Base-by-base conservation (phyloP, 1,284 basidiomycete genomes). In the Cutaneotrichosporon mucoides region DNA sequence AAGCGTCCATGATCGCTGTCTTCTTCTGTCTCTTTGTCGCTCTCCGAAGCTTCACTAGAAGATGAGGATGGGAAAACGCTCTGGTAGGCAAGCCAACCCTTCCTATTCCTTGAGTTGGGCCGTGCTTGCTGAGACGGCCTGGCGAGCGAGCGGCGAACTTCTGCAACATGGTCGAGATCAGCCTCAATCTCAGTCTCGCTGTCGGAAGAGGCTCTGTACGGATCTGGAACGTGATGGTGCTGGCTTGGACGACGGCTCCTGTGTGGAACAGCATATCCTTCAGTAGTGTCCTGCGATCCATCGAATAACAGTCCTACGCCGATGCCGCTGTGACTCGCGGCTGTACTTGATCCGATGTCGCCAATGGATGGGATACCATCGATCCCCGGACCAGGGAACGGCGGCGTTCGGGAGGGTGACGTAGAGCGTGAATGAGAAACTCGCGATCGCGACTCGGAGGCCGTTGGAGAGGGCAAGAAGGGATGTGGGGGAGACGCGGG, bases 11-110 rank as follows among this genome's bases (percentile, higher is more conserved):
- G 52, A 5, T 68, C 72, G 2, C 64, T 66, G 1, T 71, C 71
- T 0, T 47, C 60, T 47, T 73, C 76, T 3, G 72, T 72, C 40
- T 70, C 65, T 63, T 75, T 73, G 11, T 76, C 73, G 51, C 69
- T 71, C 43, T 73, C 70, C 13, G 55, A 58, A 0, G 65, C 65
- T 13, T 70, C 67, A 42, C 66, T 68, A 5, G 68, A 71, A 0
- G 73, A 75, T 1, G 70, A 70, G 6, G 76, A 67, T 0, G 77
- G 78, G 45, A 77, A 78, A 12, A 77, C 67, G 54, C 73, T 76
- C 57, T 78, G 77, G 66, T 79, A 76, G 3, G 77, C 77, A 2
- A 77, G 62, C 78, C 78, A 79, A 4, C 77, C 77, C 56, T 70
- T 72, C 57, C 70, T 72, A 46, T 34, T 59, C 48, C 62, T 57